These are phyloP conservation scores for Populus tomentosa DNA, from an alignment of 441 rosid species.

Conservation along the genomic window DNA sequence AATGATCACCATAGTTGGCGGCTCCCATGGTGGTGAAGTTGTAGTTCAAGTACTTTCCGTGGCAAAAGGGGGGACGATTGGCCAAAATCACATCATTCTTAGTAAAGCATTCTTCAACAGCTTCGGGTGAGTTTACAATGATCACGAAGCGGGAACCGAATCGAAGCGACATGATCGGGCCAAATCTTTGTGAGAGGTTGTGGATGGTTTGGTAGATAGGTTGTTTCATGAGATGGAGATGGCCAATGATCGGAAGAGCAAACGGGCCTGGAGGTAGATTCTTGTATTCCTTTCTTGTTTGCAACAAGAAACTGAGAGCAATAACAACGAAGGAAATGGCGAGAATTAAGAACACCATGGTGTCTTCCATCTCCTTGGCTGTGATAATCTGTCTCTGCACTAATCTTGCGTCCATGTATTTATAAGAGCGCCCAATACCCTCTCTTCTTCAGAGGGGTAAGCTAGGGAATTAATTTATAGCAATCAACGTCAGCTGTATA, in stretches of 20 bases:
- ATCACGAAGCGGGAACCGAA: conserved; percentile 6
- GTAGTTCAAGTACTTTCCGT: neutral
- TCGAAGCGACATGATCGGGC: conserved; percentile 11
- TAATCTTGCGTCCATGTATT: no score
- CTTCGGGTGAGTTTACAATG: conserved; percentile 3
- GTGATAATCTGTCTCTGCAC: no score
- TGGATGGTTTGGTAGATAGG: conserved; percentile 15
- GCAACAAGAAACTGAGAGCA: neutral
- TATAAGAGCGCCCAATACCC: no score
- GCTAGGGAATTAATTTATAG: no score
- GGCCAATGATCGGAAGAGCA: conserved; percentile 18
- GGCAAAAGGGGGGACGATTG: conserved; percentile 12
- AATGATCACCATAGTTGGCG: conserved; percentile 24
- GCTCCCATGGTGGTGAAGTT: neutral
- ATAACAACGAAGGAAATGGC: conserved; percentile 3
- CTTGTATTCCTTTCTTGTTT: neutral
- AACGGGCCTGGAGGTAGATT: conserved; percentile 20
- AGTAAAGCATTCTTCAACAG: conserved; percentile 17
- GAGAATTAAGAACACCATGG: conserved; percentile 12
- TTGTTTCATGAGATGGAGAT: conserved; percentile 9
- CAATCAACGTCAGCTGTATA: no score
- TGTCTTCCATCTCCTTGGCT: conserved; percentile 13
- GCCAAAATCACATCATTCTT: conserved; percentile 15
- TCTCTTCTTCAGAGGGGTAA: no score
- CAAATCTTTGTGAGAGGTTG: neutral